Percentiles rank a stretch among this genome's conserved stretches.
phyloP scores from a whole-genome alignment of 495 filamentous ascomycete species.

The Friedmanniomyces simplex region DNA sequence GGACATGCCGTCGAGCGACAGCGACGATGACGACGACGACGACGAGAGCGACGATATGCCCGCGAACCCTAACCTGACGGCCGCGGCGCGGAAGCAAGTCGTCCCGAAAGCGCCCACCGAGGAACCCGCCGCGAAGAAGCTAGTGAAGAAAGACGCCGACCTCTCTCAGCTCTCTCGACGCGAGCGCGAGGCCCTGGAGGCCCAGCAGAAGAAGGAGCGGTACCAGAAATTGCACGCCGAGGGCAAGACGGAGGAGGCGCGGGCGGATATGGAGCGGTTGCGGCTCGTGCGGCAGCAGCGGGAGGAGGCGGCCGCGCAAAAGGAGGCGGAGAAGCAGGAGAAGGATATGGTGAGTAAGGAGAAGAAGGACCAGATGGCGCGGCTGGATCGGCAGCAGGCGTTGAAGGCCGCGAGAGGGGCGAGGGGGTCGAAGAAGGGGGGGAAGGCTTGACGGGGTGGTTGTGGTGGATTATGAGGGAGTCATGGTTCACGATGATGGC shows the following conservation, averaged over 20 bases:
- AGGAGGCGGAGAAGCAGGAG: constrained; percentile 51
- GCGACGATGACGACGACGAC: constrained; percentile 48
- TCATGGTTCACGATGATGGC: not conserved
- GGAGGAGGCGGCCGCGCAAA: constrained; percentile 69
- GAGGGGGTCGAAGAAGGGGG: constrained; percentile 25
- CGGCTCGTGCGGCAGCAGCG: constrained; percentile 71
- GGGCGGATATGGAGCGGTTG: constrained; percentile 79
- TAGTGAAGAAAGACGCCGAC: constrained; percentile 28
- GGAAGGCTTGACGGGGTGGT: constrained; percentile 13
- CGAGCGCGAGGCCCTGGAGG: constrained; percentile 83
- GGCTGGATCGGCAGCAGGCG: constrained; percentile 28
- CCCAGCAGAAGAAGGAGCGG: constrained; percentile 75
- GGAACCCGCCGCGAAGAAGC: constrained; percentile 14
- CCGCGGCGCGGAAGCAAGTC: constrained; percentile 55
- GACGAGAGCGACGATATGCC: constrained; percentile 56
- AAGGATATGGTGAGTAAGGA: constrained; percentile 31
- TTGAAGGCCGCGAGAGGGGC: constrained; percentile 27
- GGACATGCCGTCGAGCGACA: constrained; percentile 61
- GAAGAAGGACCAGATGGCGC: constrained; percentile 32
- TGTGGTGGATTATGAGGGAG: not conserved
- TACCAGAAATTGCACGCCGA: constrained; percentile 91
- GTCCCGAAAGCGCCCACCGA: constrained; percentile 23
- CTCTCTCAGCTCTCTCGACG: constrained; percentile 58
- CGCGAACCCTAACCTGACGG: constrained; percentile 83
- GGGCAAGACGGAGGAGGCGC: constrained; percentile 94